Evolutionary conservation across 805 yeast genomes (phyloP), one percentile per base, ranked within the genome.

Genomic region (Wickerhamomyces canadensis): DNA sequence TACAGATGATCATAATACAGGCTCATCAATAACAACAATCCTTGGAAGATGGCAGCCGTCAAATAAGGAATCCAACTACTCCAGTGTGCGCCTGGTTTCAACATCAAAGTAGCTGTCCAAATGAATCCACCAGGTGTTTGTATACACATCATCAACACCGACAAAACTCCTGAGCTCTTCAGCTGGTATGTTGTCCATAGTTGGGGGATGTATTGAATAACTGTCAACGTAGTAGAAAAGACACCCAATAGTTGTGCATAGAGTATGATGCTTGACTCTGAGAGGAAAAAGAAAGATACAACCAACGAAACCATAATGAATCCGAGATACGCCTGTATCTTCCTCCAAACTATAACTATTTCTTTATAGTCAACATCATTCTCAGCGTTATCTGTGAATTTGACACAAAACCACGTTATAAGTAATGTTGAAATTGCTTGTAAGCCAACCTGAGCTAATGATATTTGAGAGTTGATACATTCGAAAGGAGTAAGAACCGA

Each of bases 51-150:
- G 0, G 91, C 89, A 0, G 94, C 88, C 1, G 79, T 70, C 31
- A 84, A 67, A 50, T 80, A 83, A 9, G 94, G 86, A 27, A 85
- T 53, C 94, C 95, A 86, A 11, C 88, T 76, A 48, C 91, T 80
- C 95, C 95, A 86, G 43, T 75, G 75, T 1, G 91, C 75, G 7
- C 86, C 93, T 30, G 83, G 82, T 33, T 88, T 76, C 41, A 74
- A 56, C 37, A 76, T 81, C 36, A 86, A 63, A 1, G 84, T 76
- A n/a, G 76, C 68, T 3, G 93, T 74, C 84, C 91, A 86, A 2
- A 85, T 39, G 45, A 73, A 81, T 14, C 95, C 95, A 13, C 96
- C 96, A 0, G 96, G 96, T 15, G 94, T 84, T 56, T 86, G 96
- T 45, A 87, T 71, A 30, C 78, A 62, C 91, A 86, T 83, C 87